phyloP scores from a whole-genome alignment of 2,329 filamentous ascomycete genomes.

The Pseudonectria buxi region DNA sequence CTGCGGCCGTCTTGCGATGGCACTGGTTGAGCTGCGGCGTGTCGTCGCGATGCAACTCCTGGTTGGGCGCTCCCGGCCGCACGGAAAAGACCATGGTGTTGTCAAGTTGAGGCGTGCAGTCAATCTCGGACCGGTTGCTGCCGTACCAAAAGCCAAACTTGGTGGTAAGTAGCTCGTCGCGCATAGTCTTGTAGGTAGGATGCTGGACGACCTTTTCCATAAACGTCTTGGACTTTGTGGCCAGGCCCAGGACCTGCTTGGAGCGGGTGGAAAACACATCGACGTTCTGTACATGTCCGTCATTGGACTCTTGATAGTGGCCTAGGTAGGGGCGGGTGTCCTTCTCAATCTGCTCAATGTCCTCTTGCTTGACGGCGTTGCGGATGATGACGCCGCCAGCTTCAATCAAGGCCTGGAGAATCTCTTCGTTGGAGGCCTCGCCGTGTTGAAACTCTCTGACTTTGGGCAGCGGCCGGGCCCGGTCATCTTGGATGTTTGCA shows the following conservation, averaged over 20 bases:
- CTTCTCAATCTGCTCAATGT: not conserved
- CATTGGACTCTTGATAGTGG: too few species aligned
- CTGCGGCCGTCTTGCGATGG: not conserved
- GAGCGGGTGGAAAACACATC: not conserved
- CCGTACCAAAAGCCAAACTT: too few species aligned
- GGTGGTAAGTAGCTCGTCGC: not conserved
- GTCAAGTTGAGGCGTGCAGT: not conserved
- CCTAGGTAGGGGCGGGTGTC: not conserved
- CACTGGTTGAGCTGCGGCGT: not conserved
- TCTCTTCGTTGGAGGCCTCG: too few species aligned
- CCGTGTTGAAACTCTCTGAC: too few species aligned
- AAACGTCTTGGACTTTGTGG: not conserved
- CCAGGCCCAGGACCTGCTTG: not conserved
- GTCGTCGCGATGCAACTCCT: conserved; percentile 1
- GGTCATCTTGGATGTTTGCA: too few species aligned
- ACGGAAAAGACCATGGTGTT: conserved; percentile 2
- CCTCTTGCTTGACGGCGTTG: not conserved
- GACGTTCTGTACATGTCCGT: not conserved
- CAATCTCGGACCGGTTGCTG: not conserved
- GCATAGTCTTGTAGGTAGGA: not conserved
- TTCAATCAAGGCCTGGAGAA: not conserved
- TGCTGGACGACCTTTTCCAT: not conserved
- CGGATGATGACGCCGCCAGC: not conserved
- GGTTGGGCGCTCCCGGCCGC: not conserved
- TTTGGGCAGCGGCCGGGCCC: too few species aligned